A percentile compares a stretch with the other conserved stretches of the same genome.
Conservation (phyloP, 345 rosid species). For the Salix arbutifolia region DNA sequence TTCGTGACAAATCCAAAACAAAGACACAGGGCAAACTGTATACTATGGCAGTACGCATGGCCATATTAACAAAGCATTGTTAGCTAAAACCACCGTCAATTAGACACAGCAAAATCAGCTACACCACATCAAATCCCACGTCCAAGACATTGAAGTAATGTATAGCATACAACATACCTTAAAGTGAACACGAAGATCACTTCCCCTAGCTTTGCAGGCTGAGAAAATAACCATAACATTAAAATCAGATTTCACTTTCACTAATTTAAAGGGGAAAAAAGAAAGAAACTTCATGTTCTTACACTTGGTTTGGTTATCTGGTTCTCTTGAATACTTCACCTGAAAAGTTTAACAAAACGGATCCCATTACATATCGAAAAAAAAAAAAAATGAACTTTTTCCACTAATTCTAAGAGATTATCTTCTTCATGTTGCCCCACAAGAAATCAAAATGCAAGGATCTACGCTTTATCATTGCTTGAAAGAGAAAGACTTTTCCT, state of each 20-base stretch:
- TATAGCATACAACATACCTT: constrained; percentile 41
- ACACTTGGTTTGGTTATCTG: constrained; percentile 76
- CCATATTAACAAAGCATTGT: background rate
- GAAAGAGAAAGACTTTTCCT: background rate
- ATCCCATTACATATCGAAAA: background rate
- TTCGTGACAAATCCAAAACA: background rate
- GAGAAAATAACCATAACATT: constrained; percentile 5
- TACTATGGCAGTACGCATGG: background rate
- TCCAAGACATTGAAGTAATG: background rate
- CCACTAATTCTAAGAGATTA: background rate
- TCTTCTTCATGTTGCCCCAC: background rate
- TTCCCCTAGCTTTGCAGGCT: constrained; percentile 80
- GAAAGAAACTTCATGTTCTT: constrained; percentile 10
- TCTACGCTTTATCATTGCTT: background rate
- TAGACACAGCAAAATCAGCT: background rate
- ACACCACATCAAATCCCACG: background rate
- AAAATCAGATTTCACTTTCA: constrained; percentile 4
- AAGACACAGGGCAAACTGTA: background rate
- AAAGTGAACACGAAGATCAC: constrained; percentile 71
- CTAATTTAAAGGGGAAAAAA: background rate
- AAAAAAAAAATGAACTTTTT: background rate
- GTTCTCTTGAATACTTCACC: constrained; percentile 77
- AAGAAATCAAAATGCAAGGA: background rate
- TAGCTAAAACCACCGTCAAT: background rate
- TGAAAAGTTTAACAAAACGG: constrained; percentile 20